Evolutionary conservation across 2,329 filamentous ascomycete genomes (phyloP).

Genomic region (Exophiala bonariae): DNA sequence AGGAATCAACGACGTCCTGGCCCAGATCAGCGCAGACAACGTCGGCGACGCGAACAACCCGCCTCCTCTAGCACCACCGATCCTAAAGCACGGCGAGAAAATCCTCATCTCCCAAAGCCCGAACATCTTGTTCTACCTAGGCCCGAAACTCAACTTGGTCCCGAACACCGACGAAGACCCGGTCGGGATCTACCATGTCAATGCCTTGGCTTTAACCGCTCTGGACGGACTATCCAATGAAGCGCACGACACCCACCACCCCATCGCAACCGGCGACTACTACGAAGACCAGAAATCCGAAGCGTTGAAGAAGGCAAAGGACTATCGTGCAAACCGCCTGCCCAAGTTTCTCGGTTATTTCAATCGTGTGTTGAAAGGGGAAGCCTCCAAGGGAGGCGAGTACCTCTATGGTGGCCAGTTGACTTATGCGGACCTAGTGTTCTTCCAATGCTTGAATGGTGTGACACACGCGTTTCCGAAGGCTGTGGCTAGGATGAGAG

Average conservation of each 20-base stretch:
- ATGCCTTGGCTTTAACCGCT: conserved; percentile 66
- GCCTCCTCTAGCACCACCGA: conserved; percentile 66
- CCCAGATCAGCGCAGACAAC: conserved; percentile 43
- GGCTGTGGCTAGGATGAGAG: conserved; percentile 57
- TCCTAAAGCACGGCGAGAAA: conserved; percentile 54
- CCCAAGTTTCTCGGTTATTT: conserved; percentile 74
- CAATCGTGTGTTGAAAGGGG: conserved; percentile 62
- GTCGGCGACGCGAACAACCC: conserved; percentile 58
- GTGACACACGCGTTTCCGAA: conserved; percentile 66
- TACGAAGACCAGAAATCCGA: conserved; percentile 78
- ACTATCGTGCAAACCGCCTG: conserved; percentile 62
- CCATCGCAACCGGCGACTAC: conserved; percentile 58
- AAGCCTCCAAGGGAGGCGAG: conserved; percentile 57
- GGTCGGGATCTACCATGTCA: conserved; percentile 57
- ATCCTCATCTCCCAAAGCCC: conserved; percentile 68
- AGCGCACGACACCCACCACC: conserved; percentile 75
- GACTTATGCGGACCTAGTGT: conserved; percentile 71
- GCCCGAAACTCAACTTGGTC: conserved; percentile 56
- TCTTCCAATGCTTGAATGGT: conserved; percentile 70
- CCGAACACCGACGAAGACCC: conserved; percentile 43
- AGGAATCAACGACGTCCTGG: conserved; percentile 54
- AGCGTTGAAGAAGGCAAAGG: conserved; percentile 55
- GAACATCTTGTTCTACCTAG: conserved; percentile 72
- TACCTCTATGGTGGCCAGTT: conserved; percentile 67
- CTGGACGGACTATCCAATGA: conserved; percentile 71